Conservation (phyloP, 2,329 filamentous ascomycete genomes). For the Fusarium brevicatenulatum region DNA sequence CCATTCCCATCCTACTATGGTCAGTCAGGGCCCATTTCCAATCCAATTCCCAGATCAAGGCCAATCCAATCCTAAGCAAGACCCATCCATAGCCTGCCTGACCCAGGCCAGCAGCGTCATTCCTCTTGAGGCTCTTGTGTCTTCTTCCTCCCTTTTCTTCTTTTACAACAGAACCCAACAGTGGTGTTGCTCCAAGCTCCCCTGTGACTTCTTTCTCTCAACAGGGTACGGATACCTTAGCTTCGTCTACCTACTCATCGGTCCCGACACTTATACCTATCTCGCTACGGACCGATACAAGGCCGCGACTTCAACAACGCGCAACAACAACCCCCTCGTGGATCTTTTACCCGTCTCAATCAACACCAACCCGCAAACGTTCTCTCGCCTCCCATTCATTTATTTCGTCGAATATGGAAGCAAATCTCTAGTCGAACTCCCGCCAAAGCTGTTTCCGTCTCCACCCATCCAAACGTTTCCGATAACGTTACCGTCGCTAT, state of each 20-base stretch:
- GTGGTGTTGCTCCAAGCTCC: neutral
- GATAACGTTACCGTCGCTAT: constrained; percentile 48
- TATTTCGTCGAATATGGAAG: constrained; percentile 51
- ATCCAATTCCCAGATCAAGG: constrained; percentile 37
- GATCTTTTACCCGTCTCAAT: constrained; percentile 27
- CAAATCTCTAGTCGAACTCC: constrained; percentile 48
- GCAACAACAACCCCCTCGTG: constrained; percentile 21
- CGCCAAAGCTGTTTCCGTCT: constrained; percentile 26
- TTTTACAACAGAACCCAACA: constrained; percentile 18
- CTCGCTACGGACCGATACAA: neutral
- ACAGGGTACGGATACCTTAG: neutral
- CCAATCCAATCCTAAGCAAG: constrained; percentile 29
- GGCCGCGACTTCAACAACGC: constrained; percentile 20
- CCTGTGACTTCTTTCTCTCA: constrained; percentile 1
- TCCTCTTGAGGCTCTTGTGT: constrained; percentile 21
- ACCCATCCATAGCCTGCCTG: constrained; percentile 38
- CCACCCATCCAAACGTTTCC: constrained; percentile 19
- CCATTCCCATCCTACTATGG: constrained; percentile 3
- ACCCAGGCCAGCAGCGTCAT: constrained; percentile 36
- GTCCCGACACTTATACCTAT: constrained; percentile 15
- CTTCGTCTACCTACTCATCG: constrained; percentile 1
- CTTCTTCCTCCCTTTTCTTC: constrained; percentile 29
- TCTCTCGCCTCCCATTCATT: constrained; percentile 7
- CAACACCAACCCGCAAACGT: constrained; percentile 15
- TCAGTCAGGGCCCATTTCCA: constrained; percentile 41